Base-by-base conservation (phyloP, 441 rosid species). In the Biscutella laevigata region DNA sequence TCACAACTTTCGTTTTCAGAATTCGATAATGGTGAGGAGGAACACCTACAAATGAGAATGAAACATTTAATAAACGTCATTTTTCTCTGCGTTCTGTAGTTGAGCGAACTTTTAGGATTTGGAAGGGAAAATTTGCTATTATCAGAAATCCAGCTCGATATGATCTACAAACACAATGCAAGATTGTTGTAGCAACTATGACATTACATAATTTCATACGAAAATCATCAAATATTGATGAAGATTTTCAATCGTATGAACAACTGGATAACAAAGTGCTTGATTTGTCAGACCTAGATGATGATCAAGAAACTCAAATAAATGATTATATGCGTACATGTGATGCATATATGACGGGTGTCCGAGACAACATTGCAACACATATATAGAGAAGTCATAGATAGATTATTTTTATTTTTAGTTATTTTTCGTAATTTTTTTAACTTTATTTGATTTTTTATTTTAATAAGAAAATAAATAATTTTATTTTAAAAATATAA, bases 101-200 rank as follows among this genome's bases (percentile, higher is more conserved):
- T 26, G n/a, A n/a, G 27, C 15, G 25, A 26, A 36, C 37, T 25
- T 35, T 52, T 6, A 15, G 25, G 26, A 52, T 15, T 6, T 11
- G 38, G 6, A n/a, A n/a, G n/a, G n/a, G n/a, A n/a, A n/a, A n/a
- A 17, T 17, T 17, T 17, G 20, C 20, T 17, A 17, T 17, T 17
- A 17, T 17, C 20, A 17, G 1, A 17, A 17, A 17, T 17, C 3
- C 20, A 17, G 27, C 36, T 2, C 4, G 19, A 0, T 17, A 17
- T 17, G 20, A 0, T 17, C 26, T 53, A 1, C 37, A 38, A 20
- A 53, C 20, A 14, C 8, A 13, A 11, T 53, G 47, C 7, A 36
- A 52, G n/a, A 52, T 52, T 38, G 8, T 53, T 27, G 17, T 53
- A 0, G 35, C 58, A 6, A 53, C 58, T 1, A 37, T 53, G 58